phyloP scores from a whole-genome alignment of 208 protist genomes.

The Crithidia mellificae region DNA sequence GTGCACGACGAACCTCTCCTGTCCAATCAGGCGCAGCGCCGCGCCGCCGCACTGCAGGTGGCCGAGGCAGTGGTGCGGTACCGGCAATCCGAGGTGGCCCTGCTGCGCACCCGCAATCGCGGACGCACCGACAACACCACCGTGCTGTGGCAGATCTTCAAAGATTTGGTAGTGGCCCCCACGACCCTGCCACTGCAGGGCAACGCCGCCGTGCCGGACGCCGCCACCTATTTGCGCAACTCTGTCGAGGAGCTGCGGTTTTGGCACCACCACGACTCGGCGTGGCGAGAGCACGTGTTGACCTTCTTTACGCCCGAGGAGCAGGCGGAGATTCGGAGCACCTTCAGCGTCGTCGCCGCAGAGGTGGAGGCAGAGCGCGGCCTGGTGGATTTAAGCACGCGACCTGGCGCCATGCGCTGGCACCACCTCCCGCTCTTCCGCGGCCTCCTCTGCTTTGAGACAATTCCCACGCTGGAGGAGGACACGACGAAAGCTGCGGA shows the following conservation, averaged over 20 bases:
- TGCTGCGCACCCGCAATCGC: conserved; percentile 27
- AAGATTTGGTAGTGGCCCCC: conserved; percentile 17
- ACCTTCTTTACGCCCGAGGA: conserved; percentile 32
- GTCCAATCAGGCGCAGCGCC: conserved; percentile 28
- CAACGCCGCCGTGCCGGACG: conserved; percentile 7
- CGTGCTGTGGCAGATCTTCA: conserved; percentile 20
- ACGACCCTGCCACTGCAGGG: conserved; percentile 3
- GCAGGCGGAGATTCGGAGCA: conserved; percentile 29
- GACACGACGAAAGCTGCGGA: not conserved
- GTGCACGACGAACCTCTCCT: conserved; percentile 35
- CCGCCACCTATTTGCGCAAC: conserved; percentile 39
- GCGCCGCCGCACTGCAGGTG: conserved; percentile 18
- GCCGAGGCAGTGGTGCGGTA: conserved; percentile 14
- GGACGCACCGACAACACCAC: conserved; percentile 21
- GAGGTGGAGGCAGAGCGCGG: not conserved
- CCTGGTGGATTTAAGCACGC: not conserved
- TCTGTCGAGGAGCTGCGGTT: conserved; percentile 48
- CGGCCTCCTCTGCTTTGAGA: conserved; percentile 64
- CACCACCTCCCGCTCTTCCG: conserved; percentile 50
- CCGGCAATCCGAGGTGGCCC: conserved; percentile 18
- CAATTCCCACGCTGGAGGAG: conserved; percentile 25
- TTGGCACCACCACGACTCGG: conserved; percentile 46
- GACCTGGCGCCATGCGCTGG: conserved; percentile 16
- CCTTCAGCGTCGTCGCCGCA: not conserved
- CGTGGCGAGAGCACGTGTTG: conserved; percentile 55